Evolutionary conservation across 345 rosid species (phyloP), one percentile per base, ranked within the genome.

Genomic region (Bruguiera sexangula): DNA sequence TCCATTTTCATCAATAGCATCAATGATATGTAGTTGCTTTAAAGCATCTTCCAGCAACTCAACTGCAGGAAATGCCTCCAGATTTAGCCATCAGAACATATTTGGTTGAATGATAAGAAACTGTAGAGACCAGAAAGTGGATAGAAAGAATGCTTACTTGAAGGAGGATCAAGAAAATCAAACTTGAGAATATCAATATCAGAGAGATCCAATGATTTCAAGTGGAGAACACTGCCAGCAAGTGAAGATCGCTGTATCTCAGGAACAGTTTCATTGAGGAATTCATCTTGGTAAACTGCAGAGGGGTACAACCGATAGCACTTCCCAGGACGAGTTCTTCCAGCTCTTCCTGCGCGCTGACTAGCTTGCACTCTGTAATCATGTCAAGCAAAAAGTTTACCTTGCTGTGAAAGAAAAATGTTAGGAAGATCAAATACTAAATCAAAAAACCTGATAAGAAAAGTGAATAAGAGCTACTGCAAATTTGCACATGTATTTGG

Each of bases 271-370:
- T 78, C 99, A 63, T 90, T 97, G 69, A 85, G 87, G 66, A 95
- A 89, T 43, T 95, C 92, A 69, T 95, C 96, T 34, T 88, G 80
- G 76, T 88, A 92, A 71, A 88, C 72, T 21, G 69, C 79, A 22
- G 89, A 84, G 31, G 99, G 96, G 76, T 92, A 95, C 65, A 95
- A 66, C 22, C 96, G 87, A 67, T 95, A 95, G 80, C 98, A 95
- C 84, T 92, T 95, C 65, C 99, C 99, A 64, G 97, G 92, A 70
- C 92, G 85, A 31, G 99, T 92, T 85, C 99, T 87, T 68, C 99
- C 99, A 61, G 99, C 99, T 81, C 99, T 84, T 73, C 99, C 99
- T 32, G 91, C 96, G 63, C 98, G 93, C 78, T 95, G 99, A 82
- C 90, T 91, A 69, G 99, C 99, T 82, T 95, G 98, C 53, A 95